phyloP scores from a whole-genome alignment of 768 basidiomycete species.

The Agaricus subrufescens region DNA sequence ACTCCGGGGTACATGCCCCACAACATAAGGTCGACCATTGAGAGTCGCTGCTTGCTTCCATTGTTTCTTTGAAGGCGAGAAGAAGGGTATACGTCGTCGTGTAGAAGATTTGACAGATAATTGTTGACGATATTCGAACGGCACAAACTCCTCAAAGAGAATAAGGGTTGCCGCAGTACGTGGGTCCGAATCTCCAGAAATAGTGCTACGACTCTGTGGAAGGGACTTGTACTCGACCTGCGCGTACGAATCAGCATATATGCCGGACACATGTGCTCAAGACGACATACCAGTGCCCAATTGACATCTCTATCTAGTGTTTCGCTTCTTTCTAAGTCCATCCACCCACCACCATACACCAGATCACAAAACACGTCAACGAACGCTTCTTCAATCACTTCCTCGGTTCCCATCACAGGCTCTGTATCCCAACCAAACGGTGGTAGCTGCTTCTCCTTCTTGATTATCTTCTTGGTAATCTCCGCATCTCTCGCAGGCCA shows the following conservation, averaged over 20 bases:
- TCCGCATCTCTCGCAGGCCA: slow-evolving; percentile 77
- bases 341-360: slow-evolving; percentile 80
- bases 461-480: slow-evolving; percentile 75
- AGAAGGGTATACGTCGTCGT: slow-evolving; percentile 64
- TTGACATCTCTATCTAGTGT: slow-evolving; percentile 82
- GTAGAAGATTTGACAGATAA: slow-evolving; percentile 50
- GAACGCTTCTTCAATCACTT: slow-evolving; percentile 87
- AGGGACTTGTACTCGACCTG: slow-evolving; percentile 88
- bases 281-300: slow-evolving; percentile 76
- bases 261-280: neutral
- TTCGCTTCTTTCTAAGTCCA: slow-evolving; percentile 71
- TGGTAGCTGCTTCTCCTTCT: slow-evolving; percentile 75
- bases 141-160: slow-evolving; percentile 93
- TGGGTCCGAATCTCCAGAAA: slow-evolving; percentile 48
- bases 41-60: slow-evolving; percentile 85
- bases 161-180: slow-evolving; percentile 70
- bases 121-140: slow-evolving; percentile 78
- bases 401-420: slow-evolving; percentile 71
- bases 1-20: slow-evolving; percentile 50
- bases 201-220: slow-evolving; percentile 36
- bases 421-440: slow-evolving; percentile 92
- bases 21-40: slow-evolving; percentile 74
- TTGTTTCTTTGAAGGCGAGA: slow-evolving; percentile 53
- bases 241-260: neutral
- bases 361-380: slow-evolving; percentile 83